Base-by-base conservation (phyloP, 108 stramenopile genomes). In the Nannochloropsis gaditana region DNA sequence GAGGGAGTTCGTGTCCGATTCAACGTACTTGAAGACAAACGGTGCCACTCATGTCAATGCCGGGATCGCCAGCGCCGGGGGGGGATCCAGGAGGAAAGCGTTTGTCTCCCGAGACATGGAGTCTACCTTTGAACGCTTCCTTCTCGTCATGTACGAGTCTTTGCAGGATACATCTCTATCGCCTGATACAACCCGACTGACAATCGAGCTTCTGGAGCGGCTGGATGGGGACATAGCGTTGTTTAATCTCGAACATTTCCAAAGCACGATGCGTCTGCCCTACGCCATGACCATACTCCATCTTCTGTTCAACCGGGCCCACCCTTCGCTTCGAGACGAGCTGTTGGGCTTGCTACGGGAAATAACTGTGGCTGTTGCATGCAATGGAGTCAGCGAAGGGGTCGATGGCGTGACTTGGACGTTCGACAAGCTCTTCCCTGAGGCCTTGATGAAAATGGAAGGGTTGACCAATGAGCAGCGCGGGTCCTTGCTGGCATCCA, bases 371-470 rank as follows among this genome's bases (percentile, higher is more conserved):
- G 31, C 31, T 31, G 31, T 31, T 31, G 31, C 31, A 31, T 31
- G 31, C 31, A 0, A 31, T 31, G 59, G 8, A n/a, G 59, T 3
- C n/a, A n/a, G 59, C n/a, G 59, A 73, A n/a, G 59, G 6, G 2
- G 59, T 6, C 19, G n/a, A 73, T 15, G 59, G 59, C 59, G 59
- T 3, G 59, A 73, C 19, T 73, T 73, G 59, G 59, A 73, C 59
- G 59, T 73, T 73, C n/a, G 59, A 3, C n/a, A 6, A 4, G 15
- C 59, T 73, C 19, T 73, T 73, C 4, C 59, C 59, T 15, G 19
- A 73, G n/a, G 59, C n/a, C 19, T 73, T 73, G 59, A 73, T 15
- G 15, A 73, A 73, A n/a, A 73, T n/a, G 59, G 59, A 73, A 73
- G 59, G 59, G 8, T 15, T 73, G 59, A 4, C 59, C 19, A n/a